Evolutionary conservation across 371 early-diverging fungal species (phyloP).

Genomic region (Zychaea mexicana): DNA sequence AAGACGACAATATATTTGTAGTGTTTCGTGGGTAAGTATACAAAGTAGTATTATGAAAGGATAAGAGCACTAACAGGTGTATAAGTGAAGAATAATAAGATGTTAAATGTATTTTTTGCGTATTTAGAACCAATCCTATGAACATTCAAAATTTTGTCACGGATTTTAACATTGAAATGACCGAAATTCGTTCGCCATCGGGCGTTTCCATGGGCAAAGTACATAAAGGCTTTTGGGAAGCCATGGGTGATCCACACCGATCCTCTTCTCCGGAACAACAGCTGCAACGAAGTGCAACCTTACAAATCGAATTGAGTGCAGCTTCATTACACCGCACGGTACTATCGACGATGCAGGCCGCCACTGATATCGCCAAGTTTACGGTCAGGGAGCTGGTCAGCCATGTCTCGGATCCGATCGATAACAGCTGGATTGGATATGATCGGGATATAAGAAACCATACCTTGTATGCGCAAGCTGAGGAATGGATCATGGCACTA

Average conservation of each 20-base stretch:
- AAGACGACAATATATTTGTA: conserved; percentile 59
- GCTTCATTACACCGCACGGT: conserved; percentile 43
- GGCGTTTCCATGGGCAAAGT: conserved; percentile 56
- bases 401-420: conserved; percentile 49
- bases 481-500: conserved; percentile 34
- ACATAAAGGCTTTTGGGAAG: conserved; percentile 63
- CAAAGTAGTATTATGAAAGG: too few relatives aligned
- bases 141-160: conserved; percentile 66
- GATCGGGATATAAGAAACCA: conserved; percentile 34
- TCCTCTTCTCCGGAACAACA: conserved; percentile 8
- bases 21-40: conserved; percentile 59
- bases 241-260: conserved; percentile 49
- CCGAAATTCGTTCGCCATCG: conserved; percentile 43
- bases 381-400: conserved; percentile 29
- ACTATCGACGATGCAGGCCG: conserved; percentile 36
- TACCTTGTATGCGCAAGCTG: conserved; percentile 46
- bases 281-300: conserved; percentile 13
- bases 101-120: too few relatives aligned
- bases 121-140: conserved; percentile 58
- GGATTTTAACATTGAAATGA: conserved; percentile 51
- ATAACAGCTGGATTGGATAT: conserved; percentile 42
- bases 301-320: conserved; percentile 38
- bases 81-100: too few relatives aligned
- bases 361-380: conserved; percentile 31
- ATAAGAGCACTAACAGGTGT: too few relatives aligned